phyloP scores from a whole-genome alignment of 495 filamentous ascomycete species.

The Penicillium salamii region DNA sequence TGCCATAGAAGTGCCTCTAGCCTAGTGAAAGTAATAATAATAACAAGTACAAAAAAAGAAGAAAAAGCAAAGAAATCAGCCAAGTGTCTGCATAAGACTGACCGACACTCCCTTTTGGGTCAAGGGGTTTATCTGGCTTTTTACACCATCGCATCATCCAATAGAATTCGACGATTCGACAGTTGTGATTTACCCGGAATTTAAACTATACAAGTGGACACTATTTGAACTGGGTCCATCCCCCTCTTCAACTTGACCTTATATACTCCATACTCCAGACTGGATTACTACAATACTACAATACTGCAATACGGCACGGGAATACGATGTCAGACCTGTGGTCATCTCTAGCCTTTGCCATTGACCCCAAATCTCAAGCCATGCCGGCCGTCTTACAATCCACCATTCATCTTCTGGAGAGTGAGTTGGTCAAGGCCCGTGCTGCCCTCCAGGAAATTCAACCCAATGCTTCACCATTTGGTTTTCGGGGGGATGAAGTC shows the following conservation, averaged over 20 bases:
- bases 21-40: too few species aligned
- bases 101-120: constrained; percentile 13
- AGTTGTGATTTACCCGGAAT: neutral
- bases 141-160: constrained; percentile 20
- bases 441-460: constrained; percentile 44
- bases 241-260: neutral
- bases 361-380: constrained; percentile 32
- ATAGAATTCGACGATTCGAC: too few species aligned
- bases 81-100: constrained; percentile 1
- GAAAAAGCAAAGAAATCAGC: too few species aligned
- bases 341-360: constrained; percentile 32
- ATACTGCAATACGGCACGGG: too few species aligned
- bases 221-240: neutral
- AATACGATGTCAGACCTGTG: constrained; percentile 44
- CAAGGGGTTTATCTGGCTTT: constrained; percentile 5
- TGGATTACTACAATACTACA: constrained; percentile 4
- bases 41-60: too few species aligned
- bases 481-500: constrained; percentile 33
- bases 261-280: neutral
- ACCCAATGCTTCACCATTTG: constrained; percentile 29
- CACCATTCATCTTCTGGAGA: constrained; percentile 43
- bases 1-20: too few species aligned
- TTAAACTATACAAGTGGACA: neutral
- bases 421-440: constrained; percentile 43
- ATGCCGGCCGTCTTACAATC: constrained; percentile 45